These are phyloP conservation scores for Zymoseptoria passerinii DNA, from an alignment of 2,329 filamentous ascomycete genomes.

Conservation along the genomic window DNA sequence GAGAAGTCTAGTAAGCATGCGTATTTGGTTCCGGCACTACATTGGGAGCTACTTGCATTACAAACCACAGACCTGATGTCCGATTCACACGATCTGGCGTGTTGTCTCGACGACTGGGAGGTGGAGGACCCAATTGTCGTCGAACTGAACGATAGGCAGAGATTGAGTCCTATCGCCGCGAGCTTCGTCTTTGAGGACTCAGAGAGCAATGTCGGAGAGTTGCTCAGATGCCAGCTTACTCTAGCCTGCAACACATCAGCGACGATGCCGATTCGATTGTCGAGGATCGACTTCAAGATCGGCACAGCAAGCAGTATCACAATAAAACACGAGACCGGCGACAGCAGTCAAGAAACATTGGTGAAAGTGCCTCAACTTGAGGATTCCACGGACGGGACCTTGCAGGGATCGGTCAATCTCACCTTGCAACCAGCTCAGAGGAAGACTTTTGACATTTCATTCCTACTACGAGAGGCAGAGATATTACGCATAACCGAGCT, in stretches of 20 bases:
- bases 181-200: conserved; percentile 46
- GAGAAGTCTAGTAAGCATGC: conserved; percentile 28
- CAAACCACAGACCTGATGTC: conserved; percentile 4
- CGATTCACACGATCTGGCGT: conserved; percentile 4
- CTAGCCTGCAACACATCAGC: conserved; percentile 40
- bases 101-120: conserved; percentile 15
- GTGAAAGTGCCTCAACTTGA: conserved; percentile 1
- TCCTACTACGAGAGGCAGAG: conserved; percentile 75
- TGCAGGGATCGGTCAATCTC: conserved; percentile 10
- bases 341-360: neutral
- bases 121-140: conserved; percentile 9
- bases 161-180: conserved; percentile 36
- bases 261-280: conserved; percentile 18
- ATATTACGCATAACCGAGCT: conserved; percentile 59
- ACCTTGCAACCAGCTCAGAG: conserved; percentile 3
- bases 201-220: conserved; percentile 53
- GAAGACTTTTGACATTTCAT: conserved; percentile 58
- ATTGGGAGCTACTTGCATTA: conserved; percentile 47
- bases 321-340: conserved; percentile 10
- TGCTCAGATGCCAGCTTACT: conserved; percentile 47
- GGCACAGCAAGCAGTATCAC: conserved; percentile 8
- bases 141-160: conserved; percentile 13
- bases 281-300: conserved; percentile 14
- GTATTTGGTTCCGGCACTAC: conserved; percentile 43
- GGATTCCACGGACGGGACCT: conserved; percentile 10